Percentiles rank a stretch among this genome's conserved stretches.
Evolutionary conservation across 2,329 filamentous ascomycete genomes (phyloP).

Genomic region (Shiraia bambusicola): DNA sequence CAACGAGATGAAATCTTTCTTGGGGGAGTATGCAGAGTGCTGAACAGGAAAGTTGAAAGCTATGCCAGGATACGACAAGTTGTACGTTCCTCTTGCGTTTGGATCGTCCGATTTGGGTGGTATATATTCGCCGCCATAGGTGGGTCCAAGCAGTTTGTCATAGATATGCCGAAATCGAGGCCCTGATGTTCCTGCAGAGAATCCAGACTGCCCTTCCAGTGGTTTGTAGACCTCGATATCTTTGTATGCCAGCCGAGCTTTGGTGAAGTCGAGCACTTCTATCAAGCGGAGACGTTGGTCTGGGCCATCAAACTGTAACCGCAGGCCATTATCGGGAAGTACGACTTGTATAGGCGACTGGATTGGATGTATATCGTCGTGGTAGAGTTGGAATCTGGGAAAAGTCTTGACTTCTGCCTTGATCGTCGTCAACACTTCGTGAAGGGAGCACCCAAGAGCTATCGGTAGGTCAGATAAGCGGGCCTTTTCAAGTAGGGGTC

Average conservation of each 20-base stretch:
- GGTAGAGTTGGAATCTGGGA: constrained; percentile 78
- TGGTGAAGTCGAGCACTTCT: constrained; percentile 87
- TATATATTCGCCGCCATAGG: constrained; percentile 91
- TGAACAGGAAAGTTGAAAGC: constrained; percentile 87
- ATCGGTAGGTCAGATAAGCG: constrained; percentile 21
- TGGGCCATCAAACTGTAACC: constrained; percentile 87
- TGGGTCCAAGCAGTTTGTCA: constrained; percentile 87
- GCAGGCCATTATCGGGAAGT: constrained; percentile 82
- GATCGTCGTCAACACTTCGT: constrained; percentile 82
- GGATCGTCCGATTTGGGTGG: constrained; percentile 59
- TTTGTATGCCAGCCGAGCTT: constrained; percentile 80
- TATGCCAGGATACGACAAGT: constrained; percentile 91
- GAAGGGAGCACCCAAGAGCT: constrained; percentile 89
- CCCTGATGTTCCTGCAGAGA: constrained; percentile 51
- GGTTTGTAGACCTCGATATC: constrained; percentile 75
- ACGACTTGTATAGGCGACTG: constrained; percentile 71
- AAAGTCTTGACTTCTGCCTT: constrained; percentile 85
- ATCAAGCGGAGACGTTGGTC: constrained; percentile 90
- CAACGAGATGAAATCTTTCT: constrained; percentile 80
- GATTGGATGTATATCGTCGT: constrained; percentile 74
- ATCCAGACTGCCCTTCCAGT: constrained; percentile 29
- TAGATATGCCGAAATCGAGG: constrained; percentile 89
- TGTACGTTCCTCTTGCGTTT: constrained; percentile 69
- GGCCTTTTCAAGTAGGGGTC: not conserved
- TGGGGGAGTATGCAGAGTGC: constrained; percentile 70